Base-by-base conservation (phyloP, 352 stramenopile species). In the Globisporangium canariense region DNA sequence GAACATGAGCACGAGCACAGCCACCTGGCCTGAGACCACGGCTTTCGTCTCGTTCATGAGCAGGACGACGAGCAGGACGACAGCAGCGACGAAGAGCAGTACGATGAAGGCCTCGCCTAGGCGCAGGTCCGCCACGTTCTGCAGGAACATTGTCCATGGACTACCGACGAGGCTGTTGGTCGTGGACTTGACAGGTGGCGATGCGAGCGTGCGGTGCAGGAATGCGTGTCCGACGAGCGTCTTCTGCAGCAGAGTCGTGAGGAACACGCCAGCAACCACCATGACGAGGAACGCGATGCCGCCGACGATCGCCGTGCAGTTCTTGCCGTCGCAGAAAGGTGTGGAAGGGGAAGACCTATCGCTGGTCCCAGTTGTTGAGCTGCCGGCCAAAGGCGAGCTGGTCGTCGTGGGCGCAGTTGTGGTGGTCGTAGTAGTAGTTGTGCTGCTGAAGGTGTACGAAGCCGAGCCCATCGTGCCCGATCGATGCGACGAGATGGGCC, bases 1-100 rank as follows among this genome's bases (percentile, higher is more conserved):
- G 59, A 94, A 91, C 81, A 92, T 89, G 52, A 94, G 65, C 16
- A 86, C 74, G 11, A 91, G 60, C n/a, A 92, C 59, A 32, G 68
- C 69, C 11, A 90, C 71, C 45, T 89, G 79, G 45, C 86, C 86
- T 4, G 77, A 82, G 4, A 66, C 73, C 30, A 82, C 65, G 18
- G 80, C 71, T n/a, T 74, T 60, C 0, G 77, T 59, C 32, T 71
- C 64, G 38, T 83, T 55, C 0, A 58, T 68, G 62, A 79, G 69
- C 59, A 86, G 68, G 1, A 86, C 64, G 36, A 74, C 74, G 10
- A 83, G 58, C 59, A 65, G n/a, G 10, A 52, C 59, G 22, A 90
- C 56, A 0, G 78, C 75, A 9, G 32, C 4, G 32, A 38, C 32
- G 32, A 38, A 38, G 32, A 38, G 32, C 32, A 38, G 32, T 2